Base-by-base conservation (phyloP, 139 green algal genomes). In the Haematococcus lacustris region DNA sequence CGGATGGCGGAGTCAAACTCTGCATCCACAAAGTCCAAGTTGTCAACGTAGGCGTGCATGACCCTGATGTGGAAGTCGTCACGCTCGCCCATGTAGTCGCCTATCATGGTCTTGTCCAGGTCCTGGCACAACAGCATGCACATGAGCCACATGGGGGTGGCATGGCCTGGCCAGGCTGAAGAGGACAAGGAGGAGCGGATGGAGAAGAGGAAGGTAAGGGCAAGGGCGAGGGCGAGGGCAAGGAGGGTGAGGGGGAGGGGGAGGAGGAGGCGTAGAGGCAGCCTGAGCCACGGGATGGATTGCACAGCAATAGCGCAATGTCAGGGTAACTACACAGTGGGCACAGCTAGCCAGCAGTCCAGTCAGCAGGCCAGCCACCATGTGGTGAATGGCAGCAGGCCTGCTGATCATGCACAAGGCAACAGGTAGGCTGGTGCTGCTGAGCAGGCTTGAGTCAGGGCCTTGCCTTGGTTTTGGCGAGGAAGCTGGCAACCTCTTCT, bases 41-140 rank as follows among this genome's bases (percentile, higher is more conserved):
- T 80, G 65, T 99, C 96, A 26, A 98, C 91, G 81, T 95, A 99
- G 9, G 87, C 85, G 77, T 98, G 94, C 95, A 99, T 99, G 73
- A 98, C 94, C 71, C 92, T 92, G 41, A 98, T 75, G 74, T 77
- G 85, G 66, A 81, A 78, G 30, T 97, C 93, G n/a, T 98, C 93
- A 0, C 88, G 82, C 78, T 98, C 94, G 0, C 96, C 94, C 33
- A 99, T 82, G 84, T 96, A 99, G 72, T 98, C 92, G 9, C 96
- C 96, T 23, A 98, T 92, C 71, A 88, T 84, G 28, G 88, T 91
- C 83, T 98, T 98, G 86, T 97, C 88, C 47, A 99, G 86, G 39
- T 88, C 91, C 60, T 84, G 66, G n/a, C n/a, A n/a, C n/a, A n/a
- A n/a, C n/a, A n/a, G n/a, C n/a, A n/a, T n/a, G n/a, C n/a, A n/a